These are phyloP conservation scores for Trichosporon sp. DNA, from an alignment of 1,284 basidiomycete genomes.

Conservation along the genomic window DNA sequence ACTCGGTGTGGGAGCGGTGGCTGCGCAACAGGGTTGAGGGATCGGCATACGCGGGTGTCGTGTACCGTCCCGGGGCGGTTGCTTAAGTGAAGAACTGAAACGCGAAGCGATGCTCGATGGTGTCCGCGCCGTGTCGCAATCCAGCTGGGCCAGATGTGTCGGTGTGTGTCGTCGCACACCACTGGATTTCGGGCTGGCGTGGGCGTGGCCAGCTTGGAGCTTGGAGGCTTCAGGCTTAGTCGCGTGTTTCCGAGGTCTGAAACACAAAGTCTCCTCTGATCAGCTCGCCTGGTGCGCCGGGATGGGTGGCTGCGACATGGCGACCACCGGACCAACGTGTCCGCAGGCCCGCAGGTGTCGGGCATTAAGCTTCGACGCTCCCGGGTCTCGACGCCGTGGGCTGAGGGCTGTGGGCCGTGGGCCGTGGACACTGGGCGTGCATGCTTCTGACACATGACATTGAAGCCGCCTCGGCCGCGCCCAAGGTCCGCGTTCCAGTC, in stretches of 20 bases:
- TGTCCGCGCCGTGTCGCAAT: not conserved
- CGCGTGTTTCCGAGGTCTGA: not conserved
- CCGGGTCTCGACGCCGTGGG: not conserved
- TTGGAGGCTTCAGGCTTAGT: not conserved
- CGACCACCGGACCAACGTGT: not conserved
- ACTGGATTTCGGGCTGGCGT: not conserved
- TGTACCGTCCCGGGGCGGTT: not conserved
- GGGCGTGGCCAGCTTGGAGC: not conserved
- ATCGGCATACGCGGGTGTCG: not conserved
- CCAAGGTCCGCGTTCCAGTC: not conserved
- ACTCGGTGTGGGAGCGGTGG: not conserved
- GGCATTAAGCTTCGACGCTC: not conserved
- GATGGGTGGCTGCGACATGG: not conserved
- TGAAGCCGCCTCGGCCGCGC: not conserved
- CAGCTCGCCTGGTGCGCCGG: not conserved
- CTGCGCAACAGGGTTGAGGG: not conserved
- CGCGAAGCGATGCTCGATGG: not conserved
- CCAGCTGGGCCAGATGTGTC: not conserved
- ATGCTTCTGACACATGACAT: not conserved
- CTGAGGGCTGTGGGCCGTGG: no score
- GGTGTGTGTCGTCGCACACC: not conserved
- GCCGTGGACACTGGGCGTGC: no score
- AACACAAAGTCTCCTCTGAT: not conserved
- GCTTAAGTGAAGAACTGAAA: not conserved
- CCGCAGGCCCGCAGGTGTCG: not conserved